phyloP scores from a whole-genome alignment of 2,329 filamentous ascomycete genomes.

The Diaporthe helianthi region DNA sequence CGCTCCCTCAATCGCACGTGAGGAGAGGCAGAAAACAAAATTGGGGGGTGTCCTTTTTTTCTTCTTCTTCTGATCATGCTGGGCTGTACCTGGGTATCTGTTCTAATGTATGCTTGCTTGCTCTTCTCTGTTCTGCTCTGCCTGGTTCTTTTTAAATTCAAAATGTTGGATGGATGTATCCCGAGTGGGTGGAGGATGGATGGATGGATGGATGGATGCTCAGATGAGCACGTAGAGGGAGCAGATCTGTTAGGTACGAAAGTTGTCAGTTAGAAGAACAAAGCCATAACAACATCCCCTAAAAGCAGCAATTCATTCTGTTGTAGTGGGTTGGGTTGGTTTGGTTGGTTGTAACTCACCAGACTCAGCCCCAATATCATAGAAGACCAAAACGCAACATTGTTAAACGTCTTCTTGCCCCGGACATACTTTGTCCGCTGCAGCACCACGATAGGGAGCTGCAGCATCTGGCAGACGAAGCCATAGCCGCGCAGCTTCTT shows the following conservation, averaged over 20 bases:
- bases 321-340: too few relatives aligned
- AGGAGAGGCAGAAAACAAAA: too few relatives aligned
- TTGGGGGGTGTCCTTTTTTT: too few relatives aligned
- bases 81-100: constrained; percentile 17
- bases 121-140: not conserved
- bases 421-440: constrained; percentile 82
- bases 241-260: constrained; percentile 51
- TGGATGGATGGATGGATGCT: not conserved
- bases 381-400: constrained; percentile 87
- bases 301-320: not conserved
- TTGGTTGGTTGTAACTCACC: constrained; percentile 57
- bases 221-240: constrained; percentile 60
- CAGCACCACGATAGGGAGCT: constrained; percentile 92
- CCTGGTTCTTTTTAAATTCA: not conserved
- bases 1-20: too few relatives aligned
- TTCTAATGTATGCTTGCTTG: not conserved
- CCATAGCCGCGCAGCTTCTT: constrained; percentile 96
- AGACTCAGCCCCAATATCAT: constrained; percentile 88
- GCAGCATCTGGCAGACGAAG: constrained; percentile 93
- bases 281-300: too few relatives aligned
- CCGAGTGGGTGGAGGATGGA: not conserved
- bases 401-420: constrained; percentile 80
- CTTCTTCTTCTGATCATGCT: too few relatives aligned
- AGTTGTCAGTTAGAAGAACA: too few relatives aligned
- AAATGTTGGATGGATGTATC: not conserved